phyloP scores from a whole-genome alignment of 2,329 filamentous ascomycete genomes.

The Amesomyces nigricolor region DNA sequence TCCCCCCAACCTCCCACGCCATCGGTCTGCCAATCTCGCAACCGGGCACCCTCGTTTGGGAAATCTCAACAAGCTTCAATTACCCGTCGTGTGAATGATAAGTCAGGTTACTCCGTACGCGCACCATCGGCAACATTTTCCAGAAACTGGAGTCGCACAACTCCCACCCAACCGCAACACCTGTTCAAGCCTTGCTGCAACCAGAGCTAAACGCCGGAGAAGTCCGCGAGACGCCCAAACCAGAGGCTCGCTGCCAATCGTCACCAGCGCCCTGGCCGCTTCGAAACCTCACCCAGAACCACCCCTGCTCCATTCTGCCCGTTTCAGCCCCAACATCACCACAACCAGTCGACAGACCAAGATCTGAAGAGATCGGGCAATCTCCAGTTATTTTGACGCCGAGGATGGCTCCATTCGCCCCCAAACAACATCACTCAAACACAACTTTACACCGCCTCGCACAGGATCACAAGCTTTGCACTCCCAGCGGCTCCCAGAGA shows the following conservation, averaged over 20 bases:
- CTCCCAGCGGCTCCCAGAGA: background rate
- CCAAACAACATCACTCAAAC: background rate
- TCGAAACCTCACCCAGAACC: background rate
- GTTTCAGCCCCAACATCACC: constrained; percentile 20
- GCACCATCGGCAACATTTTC: background rate
- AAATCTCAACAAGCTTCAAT: too few species aligned
- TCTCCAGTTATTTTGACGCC: background rate
- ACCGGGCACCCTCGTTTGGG: too few species aligned
- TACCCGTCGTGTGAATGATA: too few species aligned
- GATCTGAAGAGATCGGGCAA: background rate
- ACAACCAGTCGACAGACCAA: constrained; percentile 9
- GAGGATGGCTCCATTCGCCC: background rate
- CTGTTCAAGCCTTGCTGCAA: background rate
- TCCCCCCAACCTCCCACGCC: background rate
- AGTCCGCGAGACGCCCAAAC: background rate
- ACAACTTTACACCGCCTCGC: too few species aligned
- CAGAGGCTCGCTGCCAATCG: constrained; percentile 14
- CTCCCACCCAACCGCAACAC: background rate
- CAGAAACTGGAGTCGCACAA: background rate
- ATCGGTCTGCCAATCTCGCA: background rate
- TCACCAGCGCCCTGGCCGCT: constrained; percentile 5
- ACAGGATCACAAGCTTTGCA: background rate
- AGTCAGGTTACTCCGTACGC: too few species aligned
- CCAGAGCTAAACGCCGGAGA: constrained; percentile 1
- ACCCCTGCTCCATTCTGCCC: background rate